Evolutionary conservation across 2,329 filamentous ascomycete species (phyloP).

Genomic region (Cordyceps tenuipes): DNA sequence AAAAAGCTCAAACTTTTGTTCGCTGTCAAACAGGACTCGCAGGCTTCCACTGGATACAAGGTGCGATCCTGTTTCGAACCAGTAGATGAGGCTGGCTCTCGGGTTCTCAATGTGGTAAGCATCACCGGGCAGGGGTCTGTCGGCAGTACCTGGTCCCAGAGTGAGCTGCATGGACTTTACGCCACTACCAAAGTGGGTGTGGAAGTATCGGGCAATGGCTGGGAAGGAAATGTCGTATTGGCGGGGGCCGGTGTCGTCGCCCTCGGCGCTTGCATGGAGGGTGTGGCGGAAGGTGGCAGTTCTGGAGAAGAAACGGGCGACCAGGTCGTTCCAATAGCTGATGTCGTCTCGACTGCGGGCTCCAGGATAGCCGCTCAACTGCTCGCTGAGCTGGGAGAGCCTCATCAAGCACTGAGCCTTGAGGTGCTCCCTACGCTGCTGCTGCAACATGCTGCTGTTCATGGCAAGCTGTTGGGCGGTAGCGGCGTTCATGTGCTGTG

Average conservation of each 20-base stretch:
- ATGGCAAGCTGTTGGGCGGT: slow-evolving; percentile 28
- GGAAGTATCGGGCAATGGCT: slow-evolving; percentile 79
- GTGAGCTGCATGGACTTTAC: slow-evolving; percentile 80
- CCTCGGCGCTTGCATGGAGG: slow-evolving; percentile 44
- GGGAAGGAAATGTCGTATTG: slow-evolving; percentile 79
- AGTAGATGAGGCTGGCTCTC: slow-evolving; percentile 77
- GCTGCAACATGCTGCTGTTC: slow-evolving; percentile 29
- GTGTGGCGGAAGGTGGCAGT: slow-evolving; percentile 70
- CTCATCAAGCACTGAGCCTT: slow-evolving; percentile 52
- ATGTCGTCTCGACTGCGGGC: slow-evolving; percentile 59
- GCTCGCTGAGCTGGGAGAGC: slow-evolving; percentile 55
- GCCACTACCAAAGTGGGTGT: slow-evolving; percentile 80
- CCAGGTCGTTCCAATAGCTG: slow-evolving; percentile 70
- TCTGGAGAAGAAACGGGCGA: slow-evolving; percentile 71
- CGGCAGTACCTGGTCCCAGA: slow-evolving; percentile 57
- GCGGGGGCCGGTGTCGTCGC: slow-evolving; percentile 57
- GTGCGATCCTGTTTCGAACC: slow-evolving; percentile 76
- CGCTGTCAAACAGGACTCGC: slow-evolving; percentile 68
- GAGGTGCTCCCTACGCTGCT: slow-evolving; percentile 42
- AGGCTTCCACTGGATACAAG: slow-evolving; percentile 70
- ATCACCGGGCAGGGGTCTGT: slow-evolving; percentile 50
- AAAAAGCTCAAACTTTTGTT: slow-evolving; percentile 75
- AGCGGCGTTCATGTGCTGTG: slow-evolving; percentile 18
- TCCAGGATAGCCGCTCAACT: slow-evolving; percentile 48
- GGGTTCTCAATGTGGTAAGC: slow-evolving; percentile 67